A percentile compares a stretch with the other conserved stretches of the same genome.
Evolutionary conservation across 169 alveolate genomes (phyloP).

Genomic region (Eimeria brunetti): DNA sequence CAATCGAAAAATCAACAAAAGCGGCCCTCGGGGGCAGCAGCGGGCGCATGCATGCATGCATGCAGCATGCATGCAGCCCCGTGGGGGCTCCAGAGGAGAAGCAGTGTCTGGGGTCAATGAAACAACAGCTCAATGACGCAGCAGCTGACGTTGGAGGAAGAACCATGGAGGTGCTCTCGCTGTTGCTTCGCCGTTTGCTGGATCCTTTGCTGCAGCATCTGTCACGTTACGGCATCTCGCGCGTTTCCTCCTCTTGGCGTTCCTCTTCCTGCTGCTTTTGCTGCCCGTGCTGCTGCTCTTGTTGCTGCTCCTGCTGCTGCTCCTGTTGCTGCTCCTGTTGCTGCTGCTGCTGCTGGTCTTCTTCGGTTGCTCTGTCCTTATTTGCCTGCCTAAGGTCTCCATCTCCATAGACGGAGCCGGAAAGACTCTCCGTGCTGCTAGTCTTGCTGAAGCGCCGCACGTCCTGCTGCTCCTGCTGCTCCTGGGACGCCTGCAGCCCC

Average conservation of each 20-base stretch:
- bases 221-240: background rate
- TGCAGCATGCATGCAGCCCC: no score
- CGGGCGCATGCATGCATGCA: background rate
- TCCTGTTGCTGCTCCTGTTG: background rate
- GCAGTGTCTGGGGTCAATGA: background rate
- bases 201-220: background rate
- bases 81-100: background rate
- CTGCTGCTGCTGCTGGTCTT: constrained; percentile 6
- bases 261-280: background rate
- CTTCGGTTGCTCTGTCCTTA: background rate
- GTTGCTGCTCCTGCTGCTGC: constrained; percentile 6
- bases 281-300: constrained; percentile 7
- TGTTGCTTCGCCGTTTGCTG: background rate
- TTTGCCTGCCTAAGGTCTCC: constrained; percentile 7
- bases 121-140: background rate
- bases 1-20: background rate
- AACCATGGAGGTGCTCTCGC: background rate
- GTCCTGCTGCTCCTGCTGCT: constrained; percentile 48
- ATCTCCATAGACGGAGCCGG: constrained; percentile 51
- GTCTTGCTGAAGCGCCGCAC: background rate
- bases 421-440: constrained; percentile 45
- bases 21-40: background rate
- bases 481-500: background rate
- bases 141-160: background rate
- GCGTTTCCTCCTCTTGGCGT: background rate